Percentiles rank a stretch among this genome's conserved stretches.
Evolutionary conservation across 2,329 filamentous ascomycete species (phyloP).

Genomic region (Venturiaceae sp.): DNA sequence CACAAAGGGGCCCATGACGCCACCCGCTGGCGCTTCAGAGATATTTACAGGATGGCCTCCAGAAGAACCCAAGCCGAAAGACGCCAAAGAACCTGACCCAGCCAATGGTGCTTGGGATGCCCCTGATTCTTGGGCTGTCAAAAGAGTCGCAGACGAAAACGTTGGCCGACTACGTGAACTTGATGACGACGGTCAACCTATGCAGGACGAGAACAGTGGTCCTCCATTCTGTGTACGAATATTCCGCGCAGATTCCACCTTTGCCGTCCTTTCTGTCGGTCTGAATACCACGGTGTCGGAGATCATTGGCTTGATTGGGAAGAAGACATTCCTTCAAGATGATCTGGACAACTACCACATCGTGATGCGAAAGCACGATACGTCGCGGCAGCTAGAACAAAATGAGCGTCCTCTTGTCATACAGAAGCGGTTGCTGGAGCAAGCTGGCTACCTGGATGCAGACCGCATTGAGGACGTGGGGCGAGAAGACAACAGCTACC

Average conservation of each 20-base stretch:
- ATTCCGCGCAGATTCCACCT: slow-evolving; percentile 88
- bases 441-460: slow-evolving; percentile 79
- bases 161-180: slow-evolving; percentile 47
- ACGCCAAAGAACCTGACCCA: slow-evolving; percentile 26
- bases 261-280: slow-evolving; percentile 79
- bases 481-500: slow-evolving; percentile 92
- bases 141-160: slow-evolving; percentile 57
- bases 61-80: slow-evolving; percentile 13
- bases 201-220: slow-evolving; percentile 63
- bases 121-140: slow-evolving; percentile 93
- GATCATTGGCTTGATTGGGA: slow-evolving; percentile 80
- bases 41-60: slow-evolving; percentile 9
- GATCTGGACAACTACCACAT: slow-evolving; percentile 92
- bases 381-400: slow-evolving; percentile 69
- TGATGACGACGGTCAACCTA: slow-evolving; percentile 59
- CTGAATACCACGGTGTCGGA: slow-evolving; percentile 80
- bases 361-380: slow-evolving; percentile 84
- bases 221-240: slow-evolving; percentile 86
- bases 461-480: slow-evolving; percentile 90
- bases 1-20: slow-evolving; percentile 51
- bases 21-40: slow-evolving; percentile 42
- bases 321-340: slow-evolving; percentile 88
- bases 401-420: slow-evolving; percentile 79
- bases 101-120: slow-evolving; percentile 67
- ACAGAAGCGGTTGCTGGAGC: slow-evolving; percentile 82